A percentile compares a stretch with the other conserved stretches of the same genome.
These are phyloP conservation scores for Lepidium sativum DNA, from an alignment of 345 rosid genomes.

Conservation along the genomic window DNA sequence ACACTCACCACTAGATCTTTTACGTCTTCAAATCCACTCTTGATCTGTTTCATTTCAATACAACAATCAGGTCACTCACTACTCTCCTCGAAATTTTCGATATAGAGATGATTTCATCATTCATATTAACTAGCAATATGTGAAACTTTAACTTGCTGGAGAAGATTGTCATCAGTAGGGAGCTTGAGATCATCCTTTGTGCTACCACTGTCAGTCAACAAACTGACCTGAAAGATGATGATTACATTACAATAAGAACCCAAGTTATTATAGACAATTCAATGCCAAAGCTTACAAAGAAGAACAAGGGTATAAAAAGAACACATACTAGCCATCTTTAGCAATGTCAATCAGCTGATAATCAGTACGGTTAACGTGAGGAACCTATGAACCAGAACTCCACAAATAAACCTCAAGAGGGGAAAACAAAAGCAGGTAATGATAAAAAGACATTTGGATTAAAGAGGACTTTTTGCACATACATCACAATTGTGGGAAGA, in stretches of 20 bases:
- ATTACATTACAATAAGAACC: background rate
- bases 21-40: conserved; percentile 56
- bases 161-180: conserved; percentile 57
- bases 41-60: conserved; percentile 33
- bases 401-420: background rate
- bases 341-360: conserved; percentile 63
- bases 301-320: background rate
- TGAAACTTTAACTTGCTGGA: conserved; percentile 33
- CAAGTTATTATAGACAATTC: background rate
- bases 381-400: conserved; percentile 38
- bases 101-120: background rate
- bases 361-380: conserved; percentile 57
- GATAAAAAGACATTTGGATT: background rate
- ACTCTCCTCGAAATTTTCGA: background rate
- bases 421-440: background rate
- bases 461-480: background rate
- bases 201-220: conserved; percentile 55
- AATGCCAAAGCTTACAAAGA: background rate
- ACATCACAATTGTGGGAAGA: conserved; percentile 81
- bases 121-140: background rate
- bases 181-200: conserved; percentile 74
- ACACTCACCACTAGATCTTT: conserved; percentile 67
- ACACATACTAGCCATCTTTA: conserved; percentile 62
- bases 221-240: conserved; percentile 39
- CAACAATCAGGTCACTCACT: background rate